Base-by-base conservation (phyloP, 2,329 filamentous ascomycete genomes). In the Paecilomyces fulvus region DNA sequence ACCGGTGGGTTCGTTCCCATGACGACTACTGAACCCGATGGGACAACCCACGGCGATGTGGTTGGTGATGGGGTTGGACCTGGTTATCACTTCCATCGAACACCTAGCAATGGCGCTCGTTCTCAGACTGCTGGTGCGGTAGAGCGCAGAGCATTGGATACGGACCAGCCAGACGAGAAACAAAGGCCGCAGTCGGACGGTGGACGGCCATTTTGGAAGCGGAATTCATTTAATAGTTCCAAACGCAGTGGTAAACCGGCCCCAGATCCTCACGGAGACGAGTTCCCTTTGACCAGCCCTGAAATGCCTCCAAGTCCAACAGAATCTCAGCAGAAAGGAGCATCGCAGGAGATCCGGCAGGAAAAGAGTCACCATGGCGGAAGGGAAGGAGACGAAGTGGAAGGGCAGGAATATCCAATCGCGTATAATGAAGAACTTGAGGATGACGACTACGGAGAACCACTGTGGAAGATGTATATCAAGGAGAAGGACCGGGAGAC, bases 381-480 rank as follows among this genome's bases (percentile, higher is more conserved):
- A 56, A 66, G 65, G 49, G 63, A 68, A 51, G 64, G 65, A 6
- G 65, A 67, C 8, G 56, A 66, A 52, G 10, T 56, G 8, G 60
- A 69, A 51, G 65, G 62, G 14, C 62, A 72, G 52, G 70, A 74
- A 7, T 95, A 95, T 64, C 81, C 83, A 0, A 58, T 76, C 2
- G 83, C 87, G 0, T 84, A 82, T 65, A 83, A 88, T 59, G 70
- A 82, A 31, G 80, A 87, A 1, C 83, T 81, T 61, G 76, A 81
- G 33, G 81, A 86, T 28, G 79, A 86, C 56, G 79, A 83, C 10
- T 82, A 86, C 49, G 81, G 80, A 8, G 80, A 84, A 52, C 85
- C 89, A 0, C 75, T 83, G 49, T 99, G 94, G 94, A 84, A 86
- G 64, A 87, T 86, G 59, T 96, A 92, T 74, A 77, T 97, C 53